phyloP scores from a whole-genome alignment of 768 basidiomycete species.

The Melanogaster broomeanus region DNA sequence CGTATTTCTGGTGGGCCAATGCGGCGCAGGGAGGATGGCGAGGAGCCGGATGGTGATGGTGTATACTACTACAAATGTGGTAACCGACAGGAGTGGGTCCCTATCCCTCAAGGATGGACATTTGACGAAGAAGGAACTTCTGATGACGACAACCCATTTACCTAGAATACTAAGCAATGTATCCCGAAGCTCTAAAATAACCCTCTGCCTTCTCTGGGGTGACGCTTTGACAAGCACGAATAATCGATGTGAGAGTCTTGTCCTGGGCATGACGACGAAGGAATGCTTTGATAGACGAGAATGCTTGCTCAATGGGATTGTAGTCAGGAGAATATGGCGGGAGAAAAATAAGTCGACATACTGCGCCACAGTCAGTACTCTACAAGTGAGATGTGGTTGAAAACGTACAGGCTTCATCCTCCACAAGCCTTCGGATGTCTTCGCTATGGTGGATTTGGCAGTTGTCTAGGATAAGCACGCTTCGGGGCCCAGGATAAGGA shows the following conservation, averaged over 20 bases:
- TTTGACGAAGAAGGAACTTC: background rate
- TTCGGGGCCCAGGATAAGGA: conserved; percentile 7
- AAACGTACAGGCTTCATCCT: conserved; percentile 3
- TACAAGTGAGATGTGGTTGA: background rate
- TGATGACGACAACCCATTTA: background rate
- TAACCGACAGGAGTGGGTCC: background rate
- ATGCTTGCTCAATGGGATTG: conserved; percentile 34
- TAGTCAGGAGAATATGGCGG: conserved; percentile 35
- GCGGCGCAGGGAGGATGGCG: background rate
- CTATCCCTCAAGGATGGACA: background rate
- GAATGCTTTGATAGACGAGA: conserved; percentile 25
- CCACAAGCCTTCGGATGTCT: conserved; percentile 15
- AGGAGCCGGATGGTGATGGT: background rate
- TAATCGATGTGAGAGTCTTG: conserved; percentile 19
- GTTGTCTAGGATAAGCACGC: conserved; percentile 23
- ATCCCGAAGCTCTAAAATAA: conserved; percentile 26
- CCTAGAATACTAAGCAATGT: conserved; percentile 17
- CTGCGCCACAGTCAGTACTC: conserved; percentile 7
- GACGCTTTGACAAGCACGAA: conserved; percentile 22
- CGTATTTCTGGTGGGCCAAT: background rate
- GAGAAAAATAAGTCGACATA: conserved; percentile 22
- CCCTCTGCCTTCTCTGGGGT: conserved; percentile 20
- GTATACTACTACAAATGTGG: background rate
- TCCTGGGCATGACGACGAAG: conserved; percentile 6
- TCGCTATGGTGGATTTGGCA: conserved; percentile 21